These are phyloP conservation scores for Phylloporus arenicola DNA, from an alignment of 768 basidiomycete species.

Conservation along the genomic window DNA sequence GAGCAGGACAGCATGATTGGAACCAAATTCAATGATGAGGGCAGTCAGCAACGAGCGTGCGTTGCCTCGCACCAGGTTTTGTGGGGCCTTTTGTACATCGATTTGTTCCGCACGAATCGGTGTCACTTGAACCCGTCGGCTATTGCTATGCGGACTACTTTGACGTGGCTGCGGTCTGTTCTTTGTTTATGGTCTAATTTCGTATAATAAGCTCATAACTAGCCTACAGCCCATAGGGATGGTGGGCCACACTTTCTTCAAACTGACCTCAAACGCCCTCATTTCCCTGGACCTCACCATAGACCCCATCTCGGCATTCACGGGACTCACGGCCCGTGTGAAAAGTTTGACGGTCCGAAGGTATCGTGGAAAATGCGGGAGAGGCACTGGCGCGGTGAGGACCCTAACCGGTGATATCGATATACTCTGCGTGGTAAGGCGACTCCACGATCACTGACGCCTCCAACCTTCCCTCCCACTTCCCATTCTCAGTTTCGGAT, in stretches of 20 bases:
- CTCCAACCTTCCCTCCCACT: background rate
- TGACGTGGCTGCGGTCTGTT: background rate
- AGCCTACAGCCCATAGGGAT: too few species aligned
- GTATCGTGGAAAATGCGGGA: background rate
- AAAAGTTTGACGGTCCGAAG: background rate
- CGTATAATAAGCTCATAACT: too few species aligned
- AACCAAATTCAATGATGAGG: background rate
- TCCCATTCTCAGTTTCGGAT: background rate
- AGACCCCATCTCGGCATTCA: too few species aligned
- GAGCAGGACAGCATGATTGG: constrained; percentile 1
- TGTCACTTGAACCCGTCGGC: background rate
- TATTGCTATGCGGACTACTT: background rate
- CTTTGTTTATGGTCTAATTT: background rate
- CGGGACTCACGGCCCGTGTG: background rate
- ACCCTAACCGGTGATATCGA: background rate
- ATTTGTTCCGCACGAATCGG: background rate
- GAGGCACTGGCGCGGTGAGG: too few species aligned
- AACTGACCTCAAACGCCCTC: too few species aligned
- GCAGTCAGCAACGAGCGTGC: background rate
- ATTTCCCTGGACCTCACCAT: background rate
- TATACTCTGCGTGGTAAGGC: constrained; percentile 11
- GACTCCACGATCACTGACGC: constrained; percentile 5
- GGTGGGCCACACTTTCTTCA: too few species aligned
- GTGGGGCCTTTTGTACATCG: background rate
- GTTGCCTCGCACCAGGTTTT: background rate